Conservation (phyloP, 768 basidiomycete species). For the Infundibulicybe gibba region DNA sequence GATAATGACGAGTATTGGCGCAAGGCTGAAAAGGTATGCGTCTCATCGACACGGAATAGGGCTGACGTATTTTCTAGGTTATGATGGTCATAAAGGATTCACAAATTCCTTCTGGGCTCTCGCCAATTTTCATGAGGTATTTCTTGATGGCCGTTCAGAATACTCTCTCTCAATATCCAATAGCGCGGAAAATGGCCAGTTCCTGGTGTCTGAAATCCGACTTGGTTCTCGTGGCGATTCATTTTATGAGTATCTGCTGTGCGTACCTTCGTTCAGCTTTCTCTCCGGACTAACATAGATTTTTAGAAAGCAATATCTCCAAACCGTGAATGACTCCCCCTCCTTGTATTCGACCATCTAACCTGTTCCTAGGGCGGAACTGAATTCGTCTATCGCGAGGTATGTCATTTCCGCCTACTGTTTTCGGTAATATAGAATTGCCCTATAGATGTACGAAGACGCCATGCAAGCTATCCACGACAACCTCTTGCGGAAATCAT, state of each 20-base stretch:
- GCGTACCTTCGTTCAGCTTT: constrained; percentile 11
- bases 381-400: constrained; percentile 75
- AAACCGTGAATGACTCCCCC: constrained; percentile 50
- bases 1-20: constrained; percentile 80
- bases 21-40: constrained; percentile 64
- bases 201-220: constrained; percentile 68
- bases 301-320: constrained; percentile 71
- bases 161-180: neutral
- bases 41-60: neutral
- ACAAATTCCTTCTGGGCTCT: constrained; percentile 67
- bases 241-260: constrained; percentile 91
- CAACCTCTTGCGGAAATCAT: constrained; percentile 66
- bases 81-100: constrained; percentile 70
- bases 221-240: constrained; percentile 92
- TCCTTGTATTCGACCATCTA: neutral
- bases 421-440: neutral
- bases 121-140: constrained; percentile 83
- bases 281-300: neutral
- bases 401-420: constrained; percentile 24
- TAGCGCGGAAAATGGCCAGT: constrained; percentile 38
- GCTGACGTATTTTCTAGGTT: constrained; percentile 23
- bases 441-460: constrained; percentile 80
- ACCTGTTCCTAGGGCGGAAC: constrained; percentile 47
- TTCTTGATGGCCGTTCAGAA: neutral
- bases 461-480: constrained; percentile 81